These are phyloP conservation scores for Rostrohypoxylon terebratum DNA, from an alignment of 495 filamentous ascomycete species.

Conservation along the genomic window DNA sequence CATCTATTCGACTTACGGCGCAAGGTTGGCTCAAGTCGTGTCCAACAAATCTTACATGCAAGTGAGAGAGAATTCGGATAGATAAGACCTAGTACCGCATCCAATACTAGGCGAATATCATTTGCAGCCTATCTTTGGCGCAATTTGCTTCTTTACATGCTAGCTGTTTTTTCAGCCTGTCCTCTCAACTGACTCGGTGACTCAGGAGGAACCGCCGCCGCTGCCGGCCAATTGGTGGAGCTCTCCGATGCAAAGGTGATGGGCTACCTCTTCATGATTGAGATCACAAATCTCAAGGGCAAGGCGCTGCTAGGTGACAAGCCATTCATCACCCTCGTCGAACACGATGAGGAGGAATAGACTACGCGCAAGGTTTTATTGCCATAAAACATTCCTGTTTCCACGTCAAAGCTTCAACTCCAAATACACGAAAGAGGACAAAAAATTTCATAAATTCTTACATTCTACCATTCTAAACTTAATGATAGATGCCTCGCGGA, in stretches of 20 bases:
- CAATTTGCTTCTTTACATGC: conserved; percentile 16
- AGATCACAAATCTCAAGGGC: conserved; percentile 94
- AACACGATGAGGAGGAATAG: conserved; percentile 54
- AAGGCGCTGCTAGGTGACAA: conserved; percentile 84
- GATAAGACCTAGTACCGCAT: not conserved
- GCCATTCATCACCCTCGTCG: conserved; percentile 85
- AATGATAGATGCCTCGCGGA: conserved; percentile 43
- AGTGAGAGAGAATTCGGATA: not conserved
- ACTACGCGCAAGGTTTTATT: conserved; percentile 9
- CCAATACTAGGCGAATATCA: conserved; percentile 14
- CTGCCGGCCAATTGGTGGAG: conserved; percentile 85
- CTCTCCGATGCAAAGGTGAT: conserved; percentile 85
- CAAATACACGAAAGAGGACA: conserved; percentile 34
- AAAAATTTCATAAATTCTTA: conserved; percentile 26
- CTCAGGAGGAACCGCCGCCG: conserved; percentile 88
- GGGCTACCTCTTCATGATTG: conserved; percentile 94
- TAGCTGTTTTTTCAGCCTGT: conserved; percentile 18
- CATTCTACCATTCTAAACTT: conserved; percentile 31
- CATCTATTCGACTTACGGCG: conserved; percentile 14
- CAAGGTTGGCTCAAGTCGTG: conserved; percentile 15
- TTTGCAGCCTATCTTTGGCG: conserved; percentile 13
- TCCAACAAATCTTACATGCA: conserved; percentile 7
- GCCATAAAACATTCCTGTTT: conserved; percentile 15
- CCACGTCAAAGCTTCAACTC: conserved; percentile 25
- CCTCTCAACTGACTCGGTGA: conserved; percentile 36